Percentiles rank a stretch among this genome's conserved stretches.
These are phyloP conservation scores for Gaultheria prostrata DNA, from an alignment of 148 eudicot species.

Conservation along the genomic window DNA sequence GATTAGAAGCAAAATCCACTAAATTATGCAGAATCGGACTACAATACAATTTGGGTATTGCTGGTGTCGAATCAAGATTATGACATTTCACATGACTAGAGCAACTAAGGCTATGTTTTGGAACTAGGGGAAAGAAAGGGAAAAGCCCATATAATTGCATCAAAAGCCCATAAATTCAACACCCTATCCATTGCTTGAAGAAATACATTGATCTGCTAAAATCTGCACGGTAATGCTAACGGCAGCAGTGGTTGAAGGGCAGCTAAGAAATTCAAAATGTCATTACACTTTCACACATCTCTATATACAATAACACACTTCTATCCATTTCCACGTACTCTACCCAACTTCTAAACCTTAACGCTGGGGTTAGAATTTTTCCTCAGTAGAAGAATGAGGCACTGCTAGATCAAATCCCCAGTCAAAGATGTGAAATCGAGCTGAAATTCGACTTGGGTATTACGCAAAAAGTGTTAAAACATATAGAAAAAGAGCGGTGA, in stretches of 20 bases:
- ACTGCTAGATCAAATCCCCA: not conserved
- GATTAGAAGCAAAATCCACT: not conserved
- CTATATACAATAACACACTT: not conserved
- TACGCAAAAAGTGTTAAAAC: not conserved
- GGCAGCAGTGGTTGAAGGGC: too few relatives aligned
- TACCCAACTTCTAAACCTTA: not conserved
- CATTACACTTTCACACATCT: too few relatives aligned
- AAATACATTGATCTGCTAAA: too few relatives aligned
- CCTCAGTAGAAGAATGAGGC: not conserved
- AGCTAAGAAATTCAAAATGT: too few relatives aligned
- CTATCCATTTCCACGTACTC: not conserved
- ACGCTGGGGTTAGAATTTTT: not conserved
- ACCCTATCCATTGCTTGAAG: too few relatives aligned
- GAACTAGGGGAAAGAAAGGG: too few relatives aligned
- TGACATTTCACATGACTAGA: too few relatives aligned
- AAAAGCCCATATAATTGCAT: too few relatives aligned
- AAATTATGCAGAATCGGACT: not conserved
- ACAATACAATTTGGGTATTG: not conserved
- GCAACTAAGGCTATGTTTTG: too few relatives aligned
- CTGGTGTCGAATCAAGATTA: not conserved
- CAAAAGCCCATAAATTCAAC: too few relatives aligned
- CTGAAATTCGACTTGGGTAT: not conserved
- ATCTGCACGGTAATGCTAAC: too few relatives aligned
- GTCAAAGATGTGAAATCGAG: not conserved
- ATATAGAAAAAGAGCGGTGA: too few relatives aligned